Base-by-base conservation (phyloP, 345 rosid genomes). In the Brassica carinata region DNA sequence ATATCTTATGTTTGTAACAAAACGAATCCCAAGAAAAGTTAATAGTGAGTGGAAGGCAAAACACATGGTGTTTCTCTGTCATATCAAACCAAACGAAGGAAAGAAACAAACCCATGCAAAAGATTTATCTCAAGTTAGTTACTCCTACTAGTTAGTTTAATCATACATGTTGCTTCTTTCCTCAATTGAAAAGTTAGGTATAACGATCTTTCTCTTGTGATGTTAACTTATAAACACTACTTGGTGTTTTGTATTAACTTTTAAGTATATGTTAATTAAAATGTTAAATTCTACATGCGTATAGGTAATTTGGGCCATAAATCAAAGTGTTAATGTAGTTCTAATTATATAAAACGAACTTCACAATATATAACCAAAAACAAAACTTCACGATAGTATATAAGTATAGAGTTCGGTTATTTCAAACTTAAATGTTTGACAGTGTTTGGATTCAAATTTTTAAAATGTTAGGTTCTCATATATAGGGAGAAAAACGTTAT, bases 11-110 rank as follows among this genome's bases (percentile, higher is more conserved):
- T 66, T 73, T 67, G 19, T 58, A 26, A 26, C 17, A 64, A 26
- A 80, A 74, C 80, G 83, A 81, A 81, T 81, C 79, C 83, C 83
- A 75, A 81, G 76, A 81, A 80, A 80, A 64, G 80, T 5, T 75
- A 29, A 64, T 53, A 30, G 30, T 55, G 68, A 80, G 76, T 75
- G 83, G 76, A 80, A 80, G 76, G 76, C 79, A 75, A 80, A 80
- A 75, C 76, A 75, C 67, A 74, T 63, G 79, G 78, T 67, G 69
- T 83, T 71, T 23, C 26, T 67, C 73, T 67, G 64, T 27, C 63
- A 73, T 66, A 62, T 74, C 75, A 69, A 74, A 69, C 75, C 75
- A 74, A 74, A 62, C 48, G 23, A 62, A 74, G 27, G 45, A 69
- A 80, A 69, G 40, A 69, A 69, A 80, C 79, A 80, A 79, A 69